A percentile compares a stretch with the other conserved stretches of the same genome.
These are phyloP conservation scores for Penstemon newberryi DNA, from an alignment of 257 asterid genomes.

Conservation along the genomic window DNA sequence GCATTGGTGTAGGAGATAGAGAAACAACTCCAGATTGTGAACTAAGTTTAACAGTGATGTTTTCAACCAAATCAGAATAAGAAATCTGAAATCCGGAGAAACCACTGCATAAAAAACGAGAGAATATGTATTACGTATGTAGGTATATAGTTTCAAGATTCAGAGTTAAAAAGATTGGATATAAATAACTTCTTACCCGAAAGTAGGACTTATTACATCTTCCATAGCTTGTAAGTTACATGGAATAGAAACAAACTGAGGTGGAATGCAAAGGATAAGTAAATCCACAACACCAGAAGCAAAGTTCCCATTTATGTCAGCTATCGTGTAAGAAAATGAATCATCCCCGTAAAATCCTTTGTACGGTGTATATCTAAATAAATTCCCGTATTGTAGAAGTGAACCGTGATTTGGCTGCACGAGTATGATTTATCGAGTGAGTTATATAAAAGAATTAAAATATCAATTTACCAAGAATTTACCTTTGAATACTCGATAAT, in stretches of 20 bases:
- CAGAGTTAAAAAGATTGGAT: not conserved
- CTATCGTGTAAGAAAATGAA: slow-evolving; percentile 59
- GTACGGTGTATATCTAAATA: slow-evolving; percentile 80
- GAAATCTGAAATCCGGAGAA: slow-evolving; percentile 70
- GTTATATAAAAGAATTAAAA: not conserved
- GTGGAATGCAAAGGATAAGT: slow-evolving; percentile 70
- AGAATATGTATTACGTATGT: not conserved
- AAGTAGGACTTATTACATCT: slow-evolving; percentile 68
- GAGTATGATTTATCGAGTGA: slow-evolving; percentile 5
- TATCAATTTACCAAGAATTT: slow-evolving; percentile 6
- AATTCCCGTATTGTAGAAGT: slow-evolving; percentile 50
- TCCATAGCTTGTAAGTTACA: slow-evolving; percentile 66
- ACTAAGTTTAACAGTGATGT: slow-evolving; percentile 53
- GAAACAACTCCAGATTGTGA: slow-evolving; percentile 57
- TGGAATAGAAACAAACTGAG: slow-evolving; percentile 70
- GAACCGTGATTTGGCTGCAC: slow-evolving; percentile 87
- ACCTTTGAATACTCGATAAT: slow-evolving; percentile 65
- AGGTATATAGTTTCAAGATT: not conserved
- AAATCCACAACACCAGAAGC: slow-evolving; percentile 73
- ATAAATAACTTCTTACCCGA: slow-evolving; percentile 49
- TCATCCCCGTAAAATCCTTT: slow-evolving; percentile 75
- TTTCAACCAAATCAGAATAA: slow-evolving; percentile 67
- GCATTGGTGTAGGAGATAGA: slow-evolving; percentile 65
- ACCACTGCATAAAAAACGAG: slow-evolving; percentile 57
- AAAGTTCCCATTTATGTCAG: slow-evolving; percentile 66